Evolutionary conservation across 2,329 filamentous ascomycete species (phyloP).

Genomic region (Sarocladium brachiariae): DNA sequence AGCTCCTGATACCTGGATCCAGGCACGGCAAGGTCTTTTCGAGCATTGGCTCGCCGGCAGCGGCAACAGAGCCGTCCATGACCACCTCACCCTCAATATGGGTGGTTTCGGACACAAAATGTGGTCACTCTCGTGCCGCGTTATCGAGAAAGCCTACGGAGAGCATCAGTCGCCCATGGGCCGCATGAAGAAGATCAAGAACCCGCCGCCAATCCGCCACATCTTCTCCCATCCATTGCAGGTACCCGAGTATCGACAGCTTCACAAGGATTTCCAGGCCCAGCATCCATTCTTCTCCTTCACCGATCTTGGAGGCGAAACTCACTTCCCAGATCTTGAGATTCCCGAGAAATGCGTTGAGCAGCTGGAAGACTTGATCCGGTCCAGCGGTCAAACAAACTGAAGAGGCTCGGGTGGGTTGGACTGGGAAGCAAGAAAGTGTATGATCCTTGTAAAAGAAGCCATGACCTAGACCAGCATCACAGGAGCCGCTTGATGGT

Average conservation of each 20-base stretch:
- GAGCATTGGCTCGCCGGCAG: slow-evolving; percentile 1
- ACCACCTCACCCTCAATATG: slow-evolving; percentile 1
- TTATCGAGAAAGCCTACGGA: slow-evolving; percentile 1
- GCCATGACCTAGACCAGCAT: too few relatives aligned
- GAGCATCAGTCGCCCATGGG: not conserved
- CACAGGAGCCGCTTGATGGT: too few relatives aligned
- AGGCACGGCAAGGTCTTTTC: slow-evolving; percentile 6
- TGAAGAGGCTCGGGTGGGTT: not conserved
- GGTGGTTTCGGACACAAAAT: not conserved
- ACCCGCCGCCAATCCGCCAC: not conserved
- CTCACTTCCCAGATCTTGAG: slow-evolving; percentile 5
- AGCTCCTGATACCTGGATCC: slow-evolving; percentile 1
- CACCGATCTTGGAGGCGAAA: not conserved
- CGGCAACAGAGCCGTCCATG: not conserved
- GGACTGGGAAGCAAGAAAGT: not conserved
- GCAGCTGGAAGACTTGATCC: not conserved
- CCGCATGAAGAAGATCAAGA: not conserved
- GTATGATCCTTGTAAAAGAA: too few relatives aligned
- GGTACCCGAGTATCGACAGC: not conserved
- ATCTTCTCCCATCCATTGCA: slow-evolving; percentile 6
- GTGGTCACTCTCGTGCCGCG: not conserved
- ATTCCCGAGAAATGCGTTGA: slow-evolving; percentile 2
- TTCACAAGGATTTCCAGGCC: not conserved
- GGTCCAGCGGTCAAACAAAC: not conserved
- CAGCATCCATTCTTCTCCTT: slow-evolving; percentile 5